Evolutionary conservation across 2,329 filamentous ascomycete genomes (phyloP).

Genomic region (Curvularia eragrostidis): DNA sequence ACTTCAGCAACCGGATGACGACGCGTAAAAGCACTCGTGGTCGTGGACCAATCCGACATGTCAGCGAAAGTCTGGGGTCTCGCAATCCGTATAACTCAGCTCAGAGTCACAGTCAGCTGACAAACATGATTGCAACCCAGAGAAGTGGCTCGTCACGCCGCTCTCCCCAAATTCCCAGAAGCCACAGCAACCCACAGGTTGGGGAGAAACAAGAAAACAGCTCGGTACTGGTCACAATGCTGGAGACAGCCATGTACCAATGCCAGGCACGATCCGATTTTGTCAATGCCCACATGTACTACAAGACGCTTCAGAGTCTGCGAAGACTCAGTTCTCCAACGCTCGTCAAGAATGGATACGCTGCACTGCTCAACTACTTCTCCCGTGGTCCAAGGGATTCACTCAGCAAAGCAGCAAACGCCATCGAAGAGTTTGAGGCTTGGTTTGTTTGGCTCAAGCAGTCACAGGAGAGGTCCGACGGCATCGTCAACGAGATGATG

Average conservation of each 20-base stretch:
- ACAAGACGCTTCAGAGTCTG: slow-evolving; percentile 79
- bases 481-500: slow-evolving; percentile 76
- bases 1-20: slow-evolving; percentile 74
- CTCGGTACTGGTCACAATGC: slow-evolving; percentile 71
- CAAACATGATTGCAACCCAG: slow-evolving; percentile 49
- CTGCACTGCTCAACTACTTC: slow-evolving; percentile 76
- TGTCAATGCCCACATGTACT: slow-evolving; percentile 82
- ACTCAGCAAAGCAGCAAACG: slow-evolving; percentile 71
- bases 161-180: slow-evolving; percentile 48
- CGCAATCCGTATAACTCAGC: slow-evolving; percentile 59
- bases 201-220: slow-evolving; percentile 48
- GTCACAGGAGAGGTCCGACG: slow-evolving; percentile 78
- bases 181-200: slow-evolving; percentile 51
- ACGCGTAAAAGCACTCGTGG: slow-evolving; percentile 46
- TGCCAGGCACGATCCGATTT: slow-evolving; percentile 83
- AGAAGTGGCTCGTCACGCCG: slow-evolving; percentile 45
- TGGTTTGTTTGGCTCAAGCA: slow-evolving; percentile 86
- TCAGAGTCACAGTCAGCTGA: slow-evolving; percentile 45
- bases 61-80: slow-evolving; percentile 50
- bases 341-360: slow-evolving; percentile 71
- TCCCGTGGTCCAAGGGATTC: slow-evolving; percentile 73
- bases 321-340: slow-evolving; percentile 66
- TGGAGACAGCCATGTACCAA: slow-evolving; percentile 76
- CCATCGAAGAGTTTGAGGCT: slow-evolving; percentile 78
- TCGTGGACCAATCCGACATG: slow-evolving; percentile 32